phyloP scores from a whole-genome alignment of 2,329 filamentous ascomycete species.

The Nigrospora oryzae region DNA sequence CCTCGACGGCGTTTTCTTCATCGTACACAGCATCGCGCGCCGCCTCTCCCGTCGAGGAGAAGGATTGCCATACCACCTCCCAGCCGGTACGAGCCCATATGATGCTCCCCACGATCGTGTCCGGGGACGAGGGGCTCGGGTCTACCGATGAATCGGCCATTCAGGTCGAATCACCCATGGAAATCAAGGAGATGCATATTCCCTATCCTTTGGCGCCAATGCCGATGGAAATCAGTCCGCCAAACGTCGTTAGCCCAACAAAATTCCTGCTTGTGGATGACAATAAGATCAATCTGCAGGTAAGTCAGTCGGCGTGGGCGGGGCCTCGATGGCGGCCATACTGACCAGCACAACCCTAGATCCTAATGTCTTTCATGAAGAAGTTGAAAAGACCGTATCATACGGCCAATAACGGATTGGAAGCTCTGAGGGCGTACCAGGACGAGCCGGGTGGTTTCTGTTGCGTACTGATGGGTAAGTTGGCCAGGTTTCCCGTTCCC shows the following conservation, averaged over 20 bases:
- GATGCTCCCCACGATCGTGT: too few relatives aligned
- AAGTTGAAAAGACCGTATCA: slow-evolving; percentile 20
- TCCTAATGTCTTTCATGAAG: slow-evolving; percentile 19
- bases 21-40: too few relatives aligned
- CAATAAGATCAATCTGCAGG: slow-evolving; percentile 28
- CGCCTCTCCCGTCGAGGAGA: too few relatives aligned
- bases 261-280: slow-evolving; percentile 29
- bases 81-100: too few relatives aligned
- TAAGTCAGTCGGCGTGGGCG: slow-evolving; percentile 1
- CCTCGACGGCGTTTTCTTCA: too few relatives aligned
- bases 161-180: too few relatives aligned
- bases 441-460: slow-evolving; percentile 3
- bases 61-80: too few relatives aligned
- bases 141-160: background rate
- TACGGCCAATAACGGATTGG: slow-evolving; percentile 27
- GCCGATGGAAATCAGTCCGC: too few relatives aligned
- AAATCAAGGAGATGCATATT: too few relatives aligned
- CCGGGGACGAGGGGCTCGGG: too few relatives aligned
- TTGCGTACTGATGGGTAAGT: slow-evolving; percentile 8
- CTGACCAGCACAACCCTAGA: slow-evolving; percentile 6
- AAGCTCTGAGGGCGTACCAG: slow-evolving; percentile 26
- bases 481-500: background rate
- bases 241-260: background rate
- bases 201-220: too few relatives aligned
- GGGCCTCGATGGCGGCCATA: background rate